Percentiles rank a stretch among this genome's conserved stretches.
Conservation (phyloP, 805 yeast species). For the Lachancea thermotolerans region DNA sequence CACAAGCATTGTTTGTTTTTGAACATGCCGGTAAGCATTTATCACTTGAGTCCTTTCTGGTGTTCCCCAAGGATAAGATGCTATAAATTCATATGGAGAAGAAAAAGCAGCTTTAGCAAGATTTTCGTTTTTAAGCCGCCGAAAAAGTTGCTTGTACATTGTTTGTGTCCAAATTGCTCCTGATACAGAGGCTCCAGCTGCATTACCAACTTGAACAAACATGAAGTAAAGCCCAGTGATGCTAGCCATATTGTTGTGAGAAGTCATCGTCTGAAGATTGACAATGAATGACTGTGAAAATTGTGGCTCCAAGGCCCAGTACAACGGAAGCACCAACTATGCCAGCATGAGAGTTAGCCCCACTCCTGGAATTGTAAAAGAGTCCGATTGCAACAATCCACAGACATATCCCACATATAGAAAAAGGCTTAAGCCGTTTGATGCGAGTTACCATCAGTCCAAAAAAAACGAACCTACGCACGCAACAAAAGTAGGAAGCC, state of each 20-base stretch:
- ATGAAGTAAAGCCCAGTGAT: conserved; percentile 51
- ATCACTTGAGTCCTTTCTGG: conserved; percentile 49
- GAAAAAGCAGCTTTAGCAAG: conserved; percentile 44
- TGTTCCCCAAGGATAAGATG: conserved; percentile 41
- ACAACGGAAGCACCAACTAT: conserved; percentile 60
- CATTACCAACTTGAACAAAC: conserved; percentile 53
- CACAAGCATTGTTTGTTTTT: conserved; percentile 46
- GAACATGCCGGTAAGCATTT: conserved; percentile 48
- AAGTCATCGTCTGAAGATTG: conserved; percentile 49
- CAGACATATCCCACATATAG: conserved; percentile 47
- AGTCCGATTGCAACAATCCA: conserved; percentile 60
- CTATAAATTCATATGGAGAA: conserved; percentile 46
- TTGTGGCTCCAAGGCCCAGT: conserved; percentile 69
- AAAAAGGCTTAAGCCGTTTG: conserved; percentile 46
- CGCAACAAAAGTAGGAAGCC: conserved; percentile 55
- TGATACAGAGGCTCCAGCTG: conserved; percentile 54
- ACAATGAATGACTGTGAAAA: conserved; percentile 60
- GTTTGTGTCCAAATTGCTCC: conserved; percentile 68
- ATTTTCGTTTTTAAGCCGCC: conserved; percentile 33
- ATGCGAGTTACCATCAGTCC: conserved; percentile 32
- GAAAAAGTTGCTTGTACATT: conserved; percentile 38
- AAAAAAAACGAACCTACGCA: conserved; percentile 48
- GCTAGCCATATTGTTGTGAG: conserved; percentile 59
- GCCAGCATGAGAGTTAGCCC: conserved; percentile 41
- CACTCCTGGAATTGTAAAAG: conserved; percentile 49